Percentiles rank a stretch among this genome's conserved stretches.
Conservation (phyloP, 2,329 filamentous ascomycete species). For the Cercospora sp. region DNA sequence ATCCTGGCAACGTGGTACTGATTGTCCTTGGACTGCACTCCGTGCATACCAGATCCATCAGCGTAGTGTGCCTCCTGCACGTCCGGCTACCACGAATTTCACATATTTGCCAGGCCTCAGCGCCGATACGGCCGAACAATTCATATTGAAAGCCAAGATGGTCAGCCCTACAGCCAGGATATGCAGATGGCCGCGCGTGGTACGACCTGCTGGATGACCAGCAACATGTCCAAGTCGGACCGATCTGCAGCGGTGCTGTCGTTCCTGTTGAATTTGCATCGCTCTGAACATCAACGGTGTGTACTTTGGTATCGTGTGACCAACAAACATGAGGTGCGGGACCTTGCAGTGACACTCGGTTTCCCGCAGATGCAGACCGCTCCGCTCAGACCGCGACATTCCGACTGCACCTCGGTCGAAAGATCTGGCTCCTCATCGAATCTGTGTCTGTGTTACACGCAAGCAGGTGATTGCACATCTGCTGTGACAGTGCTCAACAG, state of each 20-base stretch:
- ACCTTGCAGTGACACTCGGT: slow-evolving; percentile 3
- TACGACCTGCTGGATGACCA: not conserved
- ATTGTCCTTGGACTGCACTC: slow-evolving; percentile 17
- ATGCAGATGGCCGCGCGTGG: not conserved
- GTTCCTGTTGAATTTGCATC: not conserved
- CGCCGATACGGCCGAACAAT: not conserved
- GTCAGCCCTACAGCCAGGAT: slow-evolving; percentile 8
- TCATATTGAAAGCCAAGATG: not conserved
- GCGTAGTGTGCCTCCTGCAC: not conserved
- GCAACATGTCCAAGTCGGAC: slow-evolving; percentile 4
- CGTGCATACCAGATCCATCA: slow-evolving; percentile 16
- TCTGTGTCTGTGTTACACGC: not conserved
- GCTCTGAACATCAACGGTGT: not conserved
- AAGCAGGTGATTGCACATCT: not conserved
- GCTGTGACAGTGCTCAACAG: not conserved
- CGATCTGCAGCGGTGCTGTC: not conserved
- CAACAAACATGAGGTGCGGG: slow-evolving; percentile 14
- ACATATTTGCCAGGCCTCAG: not conserved
- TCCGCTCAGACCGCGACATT: not conserved
- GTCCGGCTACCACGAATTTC: not conserved
- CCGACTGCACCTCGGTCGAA: not conserved
- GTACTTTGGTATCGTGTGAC: not conserved
- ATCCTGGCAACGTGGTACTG: slow-evolving; percentile 22
- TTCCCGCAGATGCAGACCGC: not conserved
- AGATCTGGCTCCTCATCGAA: not conserved